Base-by-base conservation (phyloP, 169 alveolate genomes). In the Babesia gibsoni region DNA sequence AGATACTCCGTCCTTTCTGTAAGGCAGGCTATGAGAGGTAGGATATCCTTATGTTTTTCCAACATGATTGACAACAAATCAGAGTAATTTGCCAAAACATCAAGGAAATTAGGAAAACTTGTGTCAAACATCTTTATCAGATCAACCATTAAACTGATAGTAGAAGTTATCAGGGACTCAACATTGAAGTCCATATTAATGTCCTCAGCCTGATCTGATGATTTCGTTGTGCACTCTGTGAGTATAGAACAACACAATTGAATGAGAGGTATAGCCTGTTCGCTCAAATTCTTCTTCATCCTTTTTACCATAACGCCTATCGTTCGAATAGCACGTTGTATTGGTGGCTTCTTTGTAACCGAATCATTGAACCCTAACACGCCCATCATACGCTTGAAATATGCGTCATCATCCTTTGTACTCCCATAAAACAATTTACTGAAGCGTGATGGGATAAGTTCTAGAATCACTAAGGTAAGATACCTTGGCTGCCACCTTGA, bases 61-160 rank as follows among this genome's bases (percentile, higher is more conserved):
- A 56, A 45, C 1, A 69, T 41, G 36, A 42, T 37, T 23, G 22
- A 37, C 22, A 53, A 23, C 36, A 12, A 29, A 4, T 22, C 43
- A 3, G 68, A 22, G 37, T 66, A 27, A 5, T 41, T 33, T 2
- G 67, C 20, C 0, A 74, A 20, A 14, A 74, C 14, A 2, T 18
- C 32, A 10, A 74, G 16, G 18, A 74, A 74, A 1, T 12, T 18
- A 12, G 33, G 73, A 1, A 46, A 1, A 32, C 41, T 22, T 14
- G n/a, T 46, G 3, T 46, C 63, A 25, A 65, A 74, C 16, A 23
- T 39, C 20, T 50, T 22, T 4, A 74, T 43, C 39, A 74, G 56
- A 20, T 64, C 84, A 1, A 65, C 29, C 79, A 74, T 74, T 25
- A 74, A 20, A 7, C 42, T 35, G 20, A 65, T 58, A 3, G 66